Base-by-base conservation (phyloP, 2,329 filamentous ascomycete species). In the Zasmidium angulare region DNA sequence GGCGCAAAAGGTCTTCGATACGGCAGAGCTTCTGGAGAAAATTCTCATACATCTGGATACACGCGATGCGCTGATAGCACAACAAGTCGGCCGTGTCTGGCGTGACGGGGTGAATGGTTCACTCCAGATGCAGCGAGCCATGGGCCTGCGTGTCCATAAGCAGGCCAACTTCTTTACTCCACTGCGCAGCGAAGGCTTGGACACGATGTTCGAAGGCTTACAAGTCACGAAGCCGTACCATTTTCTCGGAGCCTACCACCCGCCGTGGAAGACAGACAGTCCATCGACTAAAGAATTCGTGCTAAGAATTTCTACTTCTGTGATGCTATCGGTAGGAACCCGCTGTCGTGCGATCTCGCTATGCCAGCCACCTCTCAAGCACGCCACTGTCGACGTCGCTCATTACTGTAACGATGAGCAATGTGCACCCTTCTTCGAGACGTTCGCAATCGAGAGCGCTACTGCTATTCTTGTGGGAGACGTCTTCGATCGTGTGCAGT, bases 21-120 rank as follows among this genome's bases (percentile, higher is more conserved):
- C 53, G 2, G 50, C 57, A 12, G 60, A 63, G 36, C 51, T 60
- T 21, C 60, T 63, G 17, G 60, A 63, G 50, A 40, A 51, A n/a
- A 58, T 63, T 9, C 46, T 60, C 10, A 21, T 55, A 4, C 17
- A 57, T 14, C 47, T 51, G n/a, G 10, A 50, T 14, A 20, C 31
- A 4, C 10, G 9, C 17, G 40, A 53, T 17, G 47, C 19, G 19
- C 49, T 57, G 21, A 21, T 19, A 2, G 23, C 40, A 7, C 50
- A 46, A 47, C 20, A 10, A 14, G 55, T 57, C 14, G 29, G 46
- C 19, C 29, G 49, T 14, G 24, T 20, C 1, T 57, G 48, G 48
- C 55, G 50, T 14, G 55, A 51, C n/a, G 26, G n/a, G 14, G 19
- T 57, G 21, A 21, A 51, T 7, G 31, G 40, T 12, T 52, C 55